phyloP scores from a whole-genome alignment of 1,284 basidiomycete species.

The Sporisorium iseilematis-ciliati region DNA sequence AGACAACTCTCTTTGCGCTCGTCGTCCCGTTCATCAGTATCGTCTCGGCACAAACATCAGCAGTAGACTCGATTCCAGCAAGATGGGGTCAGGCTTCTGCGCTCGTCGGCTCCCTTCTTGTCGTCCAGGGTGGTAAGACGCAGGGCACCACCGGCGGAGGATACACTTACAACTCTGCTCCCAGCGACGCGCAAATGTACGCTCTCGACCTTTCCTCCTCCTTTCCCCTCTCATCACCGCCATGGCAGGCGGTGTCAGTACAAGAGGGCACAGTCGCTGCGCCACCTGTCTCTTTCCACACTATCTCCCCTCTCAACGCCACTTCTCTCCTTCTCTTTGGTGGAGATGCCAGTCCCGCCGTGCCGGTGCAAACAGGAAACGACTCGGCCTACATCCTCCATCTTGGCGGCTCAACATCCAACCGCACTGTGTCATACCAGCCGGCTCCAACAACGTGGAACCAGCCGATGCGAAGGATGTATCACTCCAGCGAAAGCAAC shows the following conservation, averaged over 20 bases:
- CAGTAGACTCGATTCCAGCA: slow-evolving; percentile 9
- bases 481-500: slow-evolving; percentile 54
- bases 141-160: slow-evolving; percentile 54
- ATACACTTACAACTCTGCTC: slow-evolving; percentile 60
- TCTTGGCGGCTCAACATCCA: slow-evolving; percentile 26
- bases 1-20: background rate
- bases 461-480: slow-evolving; percentile 60
- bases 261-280: slow-evolving; percentile 10
- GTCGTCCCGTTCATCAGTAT: slow-evolving; percentile 14
- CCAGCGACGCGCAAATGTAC: slow-evolving; percentile 52
- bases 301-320: slow-evolving; percentile 56
- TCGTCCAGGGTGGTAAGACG: slow-evolving; percentile 65
- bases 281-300: slow-evolving; percentile 57
- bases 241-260: slow-evolving; percentile 44
- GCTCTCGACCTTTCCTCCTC: slow-evolving; percentile 48
- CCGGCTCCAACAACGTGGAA: slow-evolving; percentile 42
- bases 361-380: slow-evolving; percentile 55
- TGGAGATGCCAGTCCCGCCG: slow-evolving; percentile 42
- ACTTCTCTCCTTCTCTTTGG: slow-evolving; percentile 58
- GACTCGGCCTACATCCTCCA: slow-evolving; percentile 58
- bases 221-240: slow-evolving; percentile 45
- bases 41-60: slow-evolving; percentile 21
- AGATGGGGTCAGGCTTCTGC: slow-evolving; percentile 64
- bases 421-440: slow-evolving; percentile 23
- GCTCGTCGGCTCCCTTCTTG: slow-evolving; percentile 42